A percentile compares a stretch with the other conserved stretches of the same genome.
These are phyloP conservation scores for Solanum okadae DNA, from an alignment of 257 asterid species.

Conservation along the genomic window DNA sequence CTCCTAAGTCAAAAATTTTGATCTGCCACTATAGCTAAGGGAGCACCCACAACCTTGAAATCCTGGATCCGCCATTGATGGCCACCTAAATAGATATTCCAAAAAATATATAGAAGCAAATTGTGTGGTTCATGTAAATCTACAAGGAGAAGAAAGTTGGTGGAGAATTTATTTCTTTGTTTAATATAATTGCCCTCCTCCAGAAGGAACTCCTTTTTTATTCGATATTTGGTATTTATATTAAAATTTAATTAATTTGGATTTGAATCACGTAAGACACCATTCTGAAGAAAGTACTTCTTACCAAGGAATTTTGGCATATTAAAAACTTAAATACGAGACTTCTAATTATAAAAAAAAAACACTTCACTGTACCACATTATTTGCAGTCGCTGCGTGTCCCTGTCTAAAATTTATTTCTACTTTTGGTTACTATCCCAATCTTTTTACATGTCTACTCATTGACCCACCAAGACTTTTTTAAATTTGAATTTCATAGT, in stretches of 20 bases:
- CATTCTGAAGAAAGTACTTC: too few relatives aligned
- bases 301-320: too few relatives aligned
- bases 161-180: background rate
- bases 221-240: too few relatives aligned
- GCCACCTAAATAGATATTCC: background rate
- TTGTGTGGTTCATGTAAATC: background rate
- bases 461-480: background rate
- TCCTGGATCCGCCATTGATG: too few relatives aligned
- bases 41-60: too few relatives aligned
- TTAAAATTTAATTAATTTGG: accelerated
- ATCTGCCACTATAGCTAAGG: too few relatives aligned
- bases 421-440: background rate
- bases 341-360: too few relatives aligned
- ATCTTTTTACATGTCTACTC: background rate
- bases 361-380: too few relatives aligned
- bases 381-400: accelerated
- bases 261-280: too few relatives aligned
- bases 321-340: too few relatives aligned
- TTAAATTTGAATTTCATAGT: background rate
- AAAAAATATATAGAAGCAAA: background rate
- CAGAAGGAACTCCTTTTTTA: accelerated
- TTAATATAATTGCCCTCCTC: background rate
- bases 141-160: background rate
- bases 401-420: conserved; percentile 9
- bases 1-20: too few relatives aligned